A percentile compares a stretch with the other conserved stretches of the same genome.
Conservation (phyloP, 2,329 filamentous ascomycete species). For the Trichoderma lentiforme region DNA sequence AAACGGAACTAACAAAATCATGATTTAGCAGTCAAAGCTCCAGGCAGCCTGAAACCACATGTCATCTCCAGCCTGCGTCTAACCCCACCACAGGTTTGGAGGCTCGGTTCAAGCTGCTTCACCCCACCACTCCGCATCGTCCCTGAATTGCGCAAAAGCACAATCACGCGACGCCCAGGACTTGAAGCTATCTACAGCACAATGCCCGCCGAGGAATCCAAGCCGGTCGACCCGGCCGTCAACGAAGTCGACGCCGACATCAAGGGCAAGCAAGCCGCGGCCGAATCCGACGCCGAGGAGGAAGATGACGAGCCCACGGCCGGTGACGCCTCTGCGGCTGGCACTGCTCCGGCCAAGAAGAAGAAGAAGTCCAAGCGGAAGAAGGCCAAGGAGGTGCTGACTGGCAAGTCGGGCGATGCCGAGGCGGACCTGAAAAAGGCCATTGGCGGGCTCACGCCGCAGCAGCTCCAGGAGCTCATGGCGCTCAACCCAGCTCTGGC, state of each 20-base stretch:
- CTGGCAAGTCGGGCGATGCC: slow-evolving; percentile 33
- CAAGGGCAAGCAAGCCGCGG: slow-evolving; percentile 45
- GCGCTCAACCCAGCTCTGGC: slow-evolving; percentile 70
- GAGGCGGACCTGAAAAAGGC: slow-evolving; percentile 48
- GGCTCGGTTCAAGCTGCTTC: not conserved
- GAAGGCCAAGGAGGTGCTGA: slow-evolving; percentile 51
- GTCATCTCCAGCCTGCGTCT: not conserved
- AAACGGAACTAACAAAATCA: not conserved
- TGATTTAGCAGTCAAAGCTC: not conserved
- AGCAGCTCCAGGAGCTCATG: slow-evolving; percentile 64
- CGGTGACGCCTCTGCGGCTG: slow-evolving; percentile 32
- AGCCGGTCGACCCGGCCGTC: slow-evolving; percentile 53
- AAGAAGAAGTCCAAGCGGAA: slow-evolving; percentile 66
- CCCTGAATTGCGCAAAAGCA: not conserved
- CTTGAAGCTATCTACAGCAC: slow-evolving; percentile 1
- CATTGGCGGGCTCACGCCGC: slow-evolving; percentile 50
- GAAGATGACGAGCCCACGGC: slow-evolving; percentile 45
- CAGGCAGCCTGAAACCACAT: not conserved
- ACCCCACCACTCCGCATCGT: slow-evolving; percentile 13
- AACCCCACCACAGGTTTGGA: slow-evolving; percentile 11
- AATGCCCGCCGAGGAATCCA: slow-evolving; percentile 60
- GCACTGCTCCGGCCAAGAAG: slow-evolving; percentile 38
- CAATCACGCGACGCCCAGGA: not conserved
- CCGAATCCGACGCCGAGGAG: slow-evolving; percentile 40
- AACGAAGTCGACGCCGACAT: slow-evolving; percentile 46